These are phyloP conservation scores for Zygoascus ofunaensis DNA, from an alignment of 805 yeast species.

Conservation along the genomic window DNA sequence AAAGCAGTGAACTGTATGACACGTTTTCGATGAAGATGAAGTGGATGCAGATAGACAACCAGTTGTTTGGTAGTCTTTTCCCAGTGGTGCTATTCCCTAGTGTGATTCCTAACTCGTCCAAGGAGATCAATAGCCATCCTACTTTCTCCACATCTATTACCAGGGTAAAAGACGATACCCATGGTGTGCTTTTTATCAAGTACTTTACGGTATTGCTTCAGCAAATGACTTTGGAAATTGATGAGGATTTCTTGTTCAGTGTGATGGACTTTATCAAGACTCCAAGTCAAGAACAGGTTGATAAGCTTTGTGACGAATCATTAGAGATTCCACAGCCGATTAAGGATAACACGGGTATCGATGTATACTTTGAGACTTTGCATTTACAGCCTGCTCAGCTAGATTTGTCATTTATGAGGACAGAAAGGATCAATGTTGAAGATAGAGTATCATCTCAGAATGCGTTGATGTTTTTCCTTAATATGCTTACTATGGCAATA, in stretches of 20 bases:
- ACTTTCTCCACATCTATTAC: constrained; percentile 80
- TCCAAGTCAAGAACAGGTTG: constrained; percentile 54
- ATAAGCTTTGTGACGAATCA: constrained; percentile 51
- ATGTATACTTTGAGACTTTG: constrained; percentile 83
- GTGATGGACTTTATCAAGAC: constrained; percentile 68
- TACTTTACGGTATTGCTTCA: constrained; percentile 85
- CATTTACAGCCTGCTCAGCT: constrained; percentile 87
- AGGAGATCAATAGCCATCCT: constrained; percentile 83
- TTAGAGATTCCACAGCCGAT: constrained; percentile 66
- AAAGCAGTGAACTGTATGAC: constrained; percentile 77
- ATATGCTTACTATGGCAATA: constrained; percentile 89
- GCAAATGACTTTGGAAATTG: constrained; percentile 85
- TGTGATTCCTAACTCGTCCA: constrained; percentile 72
- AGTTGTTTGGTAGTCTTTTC: constrained; percentile 74
- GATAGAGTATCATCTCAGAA: constrained; percentile 54
- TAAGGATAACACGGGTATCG: constrained; percentile 46
- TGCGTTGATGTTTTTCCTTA: constrained; percentile 65
- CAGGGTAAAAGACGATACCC: constrained; percentile 75
- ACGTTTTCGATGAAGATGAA: constrained; percentile 71
- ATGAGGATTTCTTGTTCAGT: constrained; percentile 84
- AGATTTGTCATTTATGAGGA: constrained; percentile 83
- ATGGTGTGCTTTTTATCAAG: constrained; percentile 83
- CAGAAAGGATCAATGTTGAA: constrained; percentile 64
- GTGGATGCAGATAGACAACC: constrained; percentile 94
- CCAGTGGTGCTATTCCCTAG: constrained; percentile 88